Evolutionary conservation across 106 monocot species (phyloP), one percentile per base, ranked within the genome.

Genomic region (Cymbidium sinense): DNA sequence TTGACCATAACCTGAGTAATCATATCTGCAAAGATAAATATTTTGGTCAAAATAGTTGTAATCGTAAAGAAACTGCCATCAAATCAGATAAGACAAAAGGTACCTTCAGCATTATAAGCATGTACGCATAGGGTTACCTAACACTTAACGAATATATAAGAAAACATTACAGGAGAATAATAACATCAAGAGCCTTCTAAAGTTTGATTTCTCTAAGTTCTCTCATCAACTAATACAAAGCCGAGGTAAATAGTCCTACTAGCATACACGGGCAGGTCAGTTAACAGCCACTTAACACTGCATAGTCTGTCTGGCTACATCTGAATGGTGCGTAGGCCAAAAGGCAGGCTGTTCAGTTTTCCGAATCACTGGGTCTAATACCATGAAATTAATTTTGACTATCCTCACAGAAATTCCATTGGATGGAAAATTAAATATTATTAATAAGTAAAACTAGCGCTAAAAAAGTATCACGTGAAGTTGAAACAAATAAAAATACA

Each of bases 1-100:
- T 34, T 71, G 80, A 21, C 80, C 75, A 75, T 81, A 81, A 0
- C 80, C 80, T 75, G 80, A 81, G 64, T 81, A 81, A 75, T 81
- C 80, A 65, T 81, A 81, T 75, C 80, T 81, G 64, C 43, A 81
- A 28, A 76, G 20, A 75, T 20, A 5, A 75, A 50, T n/a, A 29
- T 10, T 44, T 75, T 50, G 47, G 47, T 75, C 50, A 75, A 75
- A 17, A 50, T 29, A 43, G 2, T 65, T 65, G 65, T 65, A 8
- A 29, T 30, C 30, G 10, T n/a, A 21, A 55, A n/a, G 5, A 55
- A 55, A 55, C 54, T 55, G 1, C 21, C 54, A 55, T 55, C 3
- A 55, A 1, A 21, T 55, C 54, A 55, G 21, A 55, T 55, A 55
- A 55, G 54, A 55, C 54, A 55, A 5, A 11, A 7, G 43, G 43